Conservation (phyloP, 2,329 filamentous ascomycete species). For the Ophiostoma pallidulum region DNA sequence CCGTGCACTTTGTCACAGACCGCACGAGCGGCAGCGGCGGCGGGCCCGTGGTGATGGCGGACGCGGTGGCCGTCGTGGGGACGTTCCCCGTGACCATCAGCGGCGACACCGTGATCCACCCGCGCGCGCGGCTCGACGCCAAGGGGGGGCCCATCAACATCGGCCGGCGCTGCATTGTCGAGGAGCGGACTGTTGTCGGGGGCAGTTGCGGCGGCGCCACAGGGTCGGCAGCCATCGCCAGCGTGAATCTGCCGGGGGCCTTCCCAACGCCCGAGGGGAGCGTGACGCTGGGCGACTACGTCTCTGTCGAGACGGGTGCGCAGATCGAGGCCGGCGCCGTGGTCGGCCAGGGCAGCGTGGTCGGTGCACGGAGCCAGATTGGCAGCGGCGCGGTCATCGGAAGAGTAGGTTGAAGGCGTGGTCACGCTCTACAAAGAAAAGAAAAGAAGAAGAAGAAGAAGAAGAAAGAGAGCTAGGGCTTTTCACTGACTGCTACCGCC, state of each 20-base stretch:
- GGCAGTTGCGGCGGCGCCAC: slow-evolving; percentile 20
- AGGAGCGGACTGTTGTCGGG: slow-evolving; percentile 56
- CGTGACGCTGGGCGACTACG: slow-evolving; percentile 50
- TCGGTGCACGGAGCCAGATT: slow-evolving; percentile 52
- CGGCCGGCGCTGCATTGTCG: slow-evolving; percentile 72
- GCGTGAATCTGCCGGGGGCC: not conserved
- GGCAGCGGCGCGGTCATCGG: slow-evolving; percentile 53
- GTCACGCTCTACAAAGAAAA: too few relatives aligned
- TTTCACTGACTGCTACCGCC: not conserved
- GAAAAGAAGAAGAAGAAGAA: too few relatives aligned
- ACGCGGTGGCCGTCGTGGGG: slow-evolving; percentile 56
- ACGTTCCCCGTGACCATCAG: slow-evolving; percentile 70
- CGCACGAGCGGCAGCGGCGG: not conserved
- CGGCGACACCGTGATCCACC: slow-evolving; percentile 74
- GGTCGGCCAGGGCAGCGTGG: slow-evolving; percentile 49
- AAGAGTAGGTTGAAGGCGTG: slow-evolving; percentile 38
- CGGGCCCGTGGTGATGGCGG: slow-evolving; percentile 48
- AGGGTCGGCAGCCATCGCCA: slow-evolving; percentile 21
- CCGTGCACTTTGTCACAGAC: slow-evolving; percentile 41
- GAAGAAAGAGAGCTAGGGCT: too few relatives aligned
- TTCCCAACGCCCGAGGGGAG: slow-evolving; percentile 30
- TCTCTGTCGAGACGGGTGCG: slow-evolving; percentile 51
- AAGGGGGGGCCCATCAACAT: slow-evolving; percentile 69
- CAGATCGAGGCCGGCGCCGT: slow-evolving; percentile 52
- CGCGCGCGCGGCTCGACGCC: slow-evolving; percentile 70